A percentile compares a stretch with the other conserved stretches of the same genome.
These are phyloP conservation scores for Euptelea pleiosperma DNA, from an alignment of 164 flowering plant genomes.

Conservation along the genomic window DNA sequence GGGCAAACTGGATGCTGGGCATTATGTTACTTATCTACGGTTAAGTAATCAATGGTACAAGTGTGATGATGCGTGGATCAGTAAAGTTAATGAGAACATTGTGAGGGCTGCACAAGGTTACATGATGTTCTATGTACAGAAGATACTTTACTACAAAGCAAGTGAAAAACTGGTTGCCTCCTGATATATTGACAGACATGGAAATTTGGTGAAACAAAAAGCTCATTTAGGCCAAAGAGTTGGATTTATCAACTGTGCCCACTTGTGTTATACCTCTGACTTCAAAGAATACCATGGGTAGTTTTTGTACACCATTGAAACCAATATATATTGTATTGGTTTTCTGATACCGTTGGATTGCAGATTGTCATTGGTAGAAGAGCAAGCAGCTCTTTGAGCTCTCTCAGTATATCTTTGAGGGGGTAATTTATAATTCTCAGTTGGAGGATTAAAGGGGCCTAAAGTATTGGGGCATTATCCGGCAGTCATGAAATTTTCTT, in stretches of 20 bases:
- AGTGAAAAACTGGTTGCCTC: constrained; percentile 44
- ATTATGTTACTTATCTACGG: constrained; percentile 75
- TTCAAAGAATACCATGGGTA: constrained; percentile 2
- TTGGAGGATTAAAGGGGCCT: constrained; percentile 28
- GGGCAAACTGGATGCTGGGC: constrained; percentile 84
- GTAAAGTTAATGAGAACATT: constrained; percentile 58
- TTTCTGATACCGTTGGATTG: constrained; percentile 10
- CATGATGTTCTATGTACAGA: constrained; percentile 87
- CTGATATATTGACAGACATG: constrained; percentile 10
- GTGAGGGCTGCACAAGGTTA: constrained; percentile 87
- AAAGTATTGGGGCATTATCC: constrained; percentile 34
- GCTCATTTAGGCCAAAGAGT: not conserved
- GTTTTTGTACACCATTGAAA: constrained; percentile 18
- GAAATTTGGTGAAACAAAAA: constrained; percentile 5
- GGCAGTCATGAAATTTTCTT: constrained; percentile 18
- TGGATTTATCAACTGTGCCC: constrained; percentile 5
- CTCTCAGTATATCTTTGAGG: constrained; percentile 4
- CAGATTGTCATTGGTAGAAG: constrained; percentile 12
- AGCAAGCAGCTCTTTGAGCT: constrained; percentile 12
- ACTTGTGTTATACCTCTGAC: not conserved
- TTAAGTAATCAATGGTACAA: constrained; percentile 79
- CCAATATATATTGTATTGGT: constrained; percentile 11
- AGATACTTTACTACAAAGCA: constrained; percentile 55
- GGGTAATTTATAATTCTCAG: constrained; percentile 9
- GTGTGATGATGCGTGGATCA: constrained; percentile 92